Evolutionary conservation across 176 grass and related monocot species (phyloP).

Genomic region (Pontederia crassipes): DNA sequence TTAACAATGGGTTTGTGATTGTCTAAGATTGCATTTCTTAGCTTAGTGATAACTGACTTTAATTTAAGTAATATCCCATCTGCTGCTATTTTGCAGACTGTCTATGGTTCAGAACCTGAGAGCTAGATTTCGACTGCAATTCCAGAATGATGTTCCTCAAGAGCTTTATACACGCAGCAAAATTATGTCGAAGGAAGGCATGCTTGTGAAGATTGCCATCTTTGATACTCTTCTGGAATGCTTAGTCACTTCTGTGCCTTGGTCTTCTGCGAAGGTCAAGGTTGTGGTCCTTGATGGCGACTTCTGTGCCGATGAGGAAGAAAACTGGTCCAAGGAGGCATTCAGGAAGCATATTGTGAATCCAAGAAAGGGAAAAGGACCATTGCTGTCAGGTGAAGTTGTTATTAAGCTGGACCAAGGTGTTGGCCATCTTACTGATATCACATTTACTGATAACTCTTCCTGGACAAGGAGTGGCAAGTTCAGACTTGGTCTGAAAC

Average conservation of each 20-base stretch:
- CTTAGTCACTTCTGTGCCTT: background rate
- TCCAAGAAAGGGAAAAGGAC: slow-evolving; percentile 13
- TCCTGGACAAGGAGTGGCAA: background rate
- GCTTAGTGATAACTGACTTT: no score
- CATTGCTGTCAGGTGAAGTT: slow-evolving; percentile 5
- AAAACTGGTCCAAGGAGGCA: background rate
- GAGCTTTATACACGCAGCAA: background rate
- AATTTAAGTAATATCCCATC: no score
- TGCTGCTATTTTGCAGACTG: no score
- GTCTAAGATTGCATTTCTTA: no score
- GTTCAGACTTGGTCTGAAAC: slow-evolving; percentile 5
- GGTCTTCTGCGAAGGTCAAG: slow-evolving; percentile 7
- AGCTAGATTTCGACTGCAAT: slow-evolving; percentile 1
- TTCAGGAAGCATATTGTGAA: background rate
- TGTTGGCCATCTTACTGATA: slow-evolving; percentile 12
- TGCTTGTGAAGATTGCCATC: slow-evolving; percentile 6
- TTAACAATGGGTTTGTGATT: no score
- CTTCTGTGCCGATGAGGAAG: background rate
- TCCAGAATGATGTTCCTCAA: slow-evolving; percentile 2
- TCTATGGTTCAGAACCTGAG: no score
- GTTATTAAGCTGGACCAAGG: slow-evolving; percentile 11
- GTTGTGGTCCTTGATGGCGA: slow-evolving; percentile 1
- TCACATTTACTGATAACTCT: slow-evolving; percentile 13
- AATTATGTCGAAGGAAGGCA: background rate
- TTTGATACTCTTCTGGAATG: background rate